These are phyloP conservation scores for Geranomyces michiganensis DNA, from an alignment of 192 early-diverging fungal genomes.

Conservation along the genomic window DNA sequence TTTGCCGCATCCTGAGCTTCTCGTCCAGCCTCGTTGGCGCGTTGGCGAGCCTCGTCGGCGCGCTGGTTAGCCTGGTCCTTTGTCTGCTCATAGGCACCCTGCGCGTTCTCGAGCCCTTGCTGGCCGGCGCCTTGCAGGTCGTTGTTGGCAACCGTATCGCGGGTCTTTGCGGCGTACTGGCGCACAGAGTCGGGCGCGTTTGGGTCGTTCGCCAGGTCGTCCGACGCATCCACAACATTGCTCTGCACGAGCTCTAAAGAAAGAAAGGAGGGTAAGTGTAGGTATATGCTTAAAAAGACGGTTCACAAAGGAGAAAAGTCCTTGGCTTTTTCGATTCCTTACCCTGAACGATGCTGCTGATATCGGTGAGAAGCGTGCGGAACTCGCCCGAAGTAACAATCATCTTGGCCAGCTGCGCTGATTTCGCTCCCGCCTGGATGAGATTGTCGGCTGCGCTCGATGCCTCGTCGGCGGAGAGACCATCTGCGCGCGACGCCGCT, in stretches of 20 bases:
- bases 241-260: constrained; percentile 21
- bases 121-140: constrained; percentile 30
- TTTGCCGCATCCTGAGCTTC: constrained; percentile 24
- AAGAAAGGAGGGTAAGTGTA: background rate
- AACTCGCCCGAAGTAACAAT: constrained; percentile 53
- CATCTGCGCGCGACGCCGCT: background rate
- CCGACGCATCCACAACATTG: constrained; percentile 18
- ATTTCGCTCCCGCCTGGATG: constrained; percentile 37
- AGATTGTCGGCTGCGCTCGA: constrained; percentile 31
- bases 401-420: constrained; percentile 46
- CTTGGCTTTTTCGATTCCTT: no score
- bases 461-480: constrained; percentile 5
- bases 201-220: constrained; percentile 38
- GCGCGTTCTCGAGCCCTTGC: constrained; percentile 21
- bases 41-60: constrained; percentile 1
- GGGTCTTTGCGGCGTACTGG: constrained; percentile 23
- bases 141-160: constrained; percentile 32
- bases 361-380: constrained; percentile 47
- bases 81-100: constrained; percentile 20
- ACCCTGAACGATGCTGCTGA: constrained; percentile 39
- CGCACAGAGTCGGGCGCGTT: constrained; percentile 27
- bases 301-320: background rate
- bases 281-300: background rate
- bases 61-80: constrained; percentile 19
- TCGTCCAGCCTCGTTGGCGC: constrained; percentile 1